phyloP scores from a whole-genome alignment of 2,329 filamentous ascomycete genomes.

The Aspergillus intermedius region DNA sequence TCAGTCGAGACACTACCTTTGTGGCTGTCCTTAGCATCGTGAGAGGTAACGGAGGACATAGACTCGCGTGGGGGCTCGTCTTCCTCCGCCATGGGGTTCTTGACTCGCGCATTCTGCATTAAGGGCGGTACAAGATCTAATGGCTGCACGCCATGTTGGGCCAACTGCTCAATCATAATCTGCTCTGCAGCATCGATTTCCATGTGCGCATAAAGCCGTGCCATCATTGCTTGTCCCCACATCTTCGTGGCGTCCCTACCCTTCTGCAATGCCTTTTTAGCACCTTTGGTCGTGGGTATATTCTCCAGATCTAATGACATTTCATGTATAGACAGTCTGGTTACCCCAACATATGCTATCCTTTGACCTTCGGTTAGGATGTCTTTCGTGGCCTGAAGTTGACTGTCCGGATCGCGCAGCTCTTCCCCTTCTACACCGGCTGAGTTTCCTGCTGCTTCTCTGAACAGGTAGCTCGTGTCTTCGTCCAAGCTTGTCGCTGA shows the following conservation, averaged over 20 bases:
- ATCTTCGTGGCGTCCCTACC: constrained; percentile 76
- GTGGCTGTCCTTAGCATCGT: constrained; percentile 16
- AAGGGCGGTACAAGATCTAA: constrained; percentile 75
- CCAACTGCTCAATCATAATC: constrained; percentile 96
- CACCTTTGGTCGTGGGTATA: constrained; percentile 53
- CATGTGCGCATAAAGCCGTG: constrained; percentile 90
- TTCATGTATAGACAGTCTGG: constrained; percentile 69
- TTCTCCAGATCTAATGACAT: constrained; percentile 65
- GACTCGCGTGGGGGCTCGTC: constrained; percentile 31
- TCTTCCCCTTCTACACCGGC: constrained; percentile 66
- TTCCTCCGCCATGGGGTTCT: constrained; percentile 73
- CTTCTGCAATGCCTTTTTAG: constrained; percentile 65
- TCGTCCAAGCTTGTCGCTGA: constrained; percentile 96
- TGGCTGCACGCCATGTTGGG: constrained; percentile 82
- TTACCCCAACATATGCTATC: constrained; percentile 90
- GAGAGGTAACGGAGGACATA: constrained; percentile 28
- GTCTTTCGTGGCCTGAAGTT: constrained; percentile 94
- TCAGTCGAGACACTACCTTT: constrained; percentile 28
- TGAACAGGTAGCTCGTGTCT: constrained; percentile 93
- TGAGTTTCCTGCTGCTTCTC: constrained; percentile 60
- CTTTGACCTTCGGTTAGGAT: constrained; percentile 90
- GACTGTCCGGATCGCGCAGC: constrained; percentile 74
- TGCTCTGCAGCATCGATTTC: constrained; percentile 84
- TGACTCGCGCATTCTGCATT: constrained; percentile 86
- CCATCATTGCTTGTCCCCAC: constrained; percentile 99